phyloP scores from a whole-genome alignment of 352 stramenopile species.

The Phytophthora crassamura region DNA sequence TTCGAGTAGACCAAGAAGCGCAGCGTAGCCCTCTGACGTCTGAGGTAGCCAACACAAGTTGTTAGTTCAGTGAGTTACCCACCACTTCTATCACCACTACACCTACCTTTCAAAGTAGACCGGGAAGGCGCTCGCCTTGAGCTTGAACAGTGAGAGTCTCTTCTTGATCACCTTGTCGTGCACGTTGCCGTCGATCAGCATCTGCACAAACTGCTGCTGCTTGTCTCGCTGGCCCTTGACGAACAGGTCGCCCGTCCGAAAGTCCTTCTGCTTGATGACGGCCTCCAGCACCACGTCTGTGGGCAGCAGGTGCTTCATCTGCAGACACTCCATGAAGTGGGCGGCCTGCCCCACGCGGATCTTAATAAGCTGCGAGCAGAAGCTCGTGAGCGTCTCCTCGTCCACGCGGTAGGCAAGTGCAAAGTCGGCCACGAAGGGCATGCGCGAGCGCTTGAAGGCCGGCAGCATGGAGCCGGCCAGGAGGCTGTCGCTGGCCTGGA shows the following conservation, averaged over 20 bases:
- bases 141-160: constrained; percentile 61
- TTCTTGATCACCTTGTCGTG: constrained; percentile 81
- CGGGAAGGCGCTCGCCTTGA: constrained; percentile 63
- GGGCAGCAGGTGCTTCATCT: constrained; percentile 53
- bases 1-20: constrained; percentile 70
- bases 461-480: constrained; percentile 57
- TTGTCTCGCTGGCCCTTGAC: constrained; percentile 42
- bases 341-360: constrained; percentile 43
- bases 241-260: constrained; percentile 64
- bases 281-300: constrained; percentile 45
- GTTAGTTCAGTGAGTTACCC: neutral
- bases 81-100: neutral
- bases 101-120: constrained; percentile 54
- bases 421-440: constrained; percentile 52
- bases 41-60: constrained; percentile 7
- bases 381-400: constrained; percentile 26
- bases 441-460: constrained; percentile 38
- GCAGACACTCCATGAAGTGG: constrained; percentile 53
- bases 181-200: constrained; percentile 52
- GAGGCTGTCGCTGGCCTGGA: constrained; percentile 39
- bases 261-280: constrained; percentile 59
- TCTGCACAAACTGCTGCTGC: constrained; percentile 57
- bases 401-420: constrained; percentile 50
- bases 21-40: constrained; percentile 53
- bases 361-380: constrained; percentile 41